Percentiles rank a stretch among this genome's conserved stretches.
Conservation (phyloP, 805 yeast genomes). For the Ogataea trehalophila region DNA sequence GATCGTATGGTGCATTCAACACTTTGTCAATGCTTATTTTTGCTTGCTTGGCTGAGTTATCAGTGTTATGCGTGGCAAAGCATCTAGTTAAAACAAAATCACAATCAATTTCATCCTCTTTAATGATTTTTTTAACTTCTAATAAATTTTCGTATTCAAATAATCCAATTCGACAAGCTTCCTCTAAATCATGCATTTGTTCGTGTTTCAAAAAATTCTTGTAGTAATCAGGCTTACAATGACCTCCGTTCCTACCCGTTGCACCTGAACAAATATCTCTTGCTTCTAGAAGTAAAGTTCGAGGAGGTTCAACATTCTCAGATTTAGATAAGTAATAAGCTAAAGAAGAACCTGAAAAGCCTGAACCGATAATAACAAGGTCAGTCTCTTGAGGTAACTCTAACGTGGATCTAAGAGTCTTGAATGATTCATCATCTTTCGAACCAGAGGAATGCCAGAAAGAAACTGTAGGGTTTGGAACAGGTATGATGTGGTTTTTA, state of each 20-base stretch:
- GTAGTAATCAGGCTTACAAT: constrained; percentile 34
- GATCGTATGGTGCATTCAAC: constrained; percentile 25
- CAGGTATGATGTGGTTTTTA: constrained; percentile 10
- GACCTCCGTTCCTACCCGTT: constrained; percentile 48
- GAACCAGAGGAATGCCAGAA: constrained; percentile 16
- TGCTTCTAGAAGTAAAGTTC: constrained; percentile 32
- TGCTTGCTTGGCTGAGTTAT: not conserved
- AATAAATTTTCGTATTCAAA: constrained; percentile 34
- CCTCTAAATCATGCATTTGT: constrained; percentile 16
- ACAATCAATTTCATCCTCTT: constrained; percentile 28
- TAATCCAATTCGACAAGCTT: constrained; percentile 33
- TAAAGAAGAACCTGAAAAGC: constrained; percentile 41
- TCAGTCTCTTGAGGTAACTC: constrained; percentile 35
- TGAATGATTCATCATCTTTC: constrained; percentile 14
- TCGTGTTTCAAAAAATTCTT: constrained; percentile 14
- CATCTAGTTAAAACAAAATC: constrained; percentile 27
- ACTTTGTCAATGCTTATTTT: not conserved
- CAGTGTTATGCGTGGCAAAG: constrained; percentile 8
- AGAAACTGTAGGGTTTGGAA: constrained; percentile 18
- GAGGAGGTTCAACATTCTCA: constrained; percentile 1
- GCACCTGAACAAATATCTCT: constrained; percentile 37
- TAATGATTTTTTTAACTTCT: constrained; percentile 29
- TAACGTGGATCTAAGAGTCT: constrained; percentile 15
- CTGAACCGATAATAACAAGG: constrained; percentile 40
- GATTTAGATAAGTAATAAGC: constrained; percentile 20